Base-by-base conservation (phyloP, 805 yeast genomes). In the Danielia oregonensis region DNA sequence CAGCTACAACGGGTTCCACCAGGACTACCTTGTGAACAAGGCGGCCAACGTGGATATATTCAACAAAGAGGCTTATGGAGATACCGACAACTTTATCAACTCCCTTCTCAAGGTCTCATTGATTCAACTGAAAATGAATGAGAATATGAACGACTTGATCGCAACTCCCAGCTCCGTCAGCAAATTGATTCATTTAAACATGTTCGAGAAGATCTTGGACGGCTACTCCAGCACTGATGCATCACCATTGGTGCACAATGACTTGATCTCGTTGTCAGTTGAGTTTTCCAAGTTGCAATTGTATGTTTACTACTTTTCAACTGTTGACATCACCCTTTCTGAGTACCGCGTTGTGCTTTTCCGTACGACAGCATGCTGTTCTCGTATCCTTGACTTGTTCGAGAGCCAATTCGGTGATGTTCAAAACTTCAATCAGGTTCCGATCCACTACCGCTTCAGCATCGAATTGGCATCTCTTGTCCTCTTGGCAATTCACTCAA, bases 141-240 rank as follows among this genome's bases (percentile, higher is more conserved):
- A 64, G 39, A 62, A 58, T 37, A 57, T 67, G 57, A 56, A 54
- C 37, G 59, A 52, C 28, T 47, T 58, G 29, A 41, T 57, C 18
- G 53, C 51, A n/a, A 47, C 44, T 17, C 55, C 51, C 9, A 38
- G 39, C 36, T 50, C 48, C 17, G 55, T 61, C 7, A 43, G 61
- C 30, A 62, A 59, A 37, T 48, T 61, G 26, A 63, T 68, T 15
- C 61, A 60, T 39, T 50, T 68, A 40, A 55, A 61, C 43, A 67
- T 68, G 72, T 67, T 63, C 49, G 73, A 68, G 37, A 56, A 54
- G 9, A 66, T 67, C 21, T 44, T 68, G 30, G 49, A 53, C 32
- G 63, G 65, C 28, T 52, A 61, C 30, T 41, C 43, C 16, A 39
- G 40, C 21, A 17, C 24, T 15, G 32, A 39, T 6, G 33, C 38